A percentile compares a stretch with the other conserved stretches of the same genome.
phyloP scores from a whole-genome alignment of 441 rosid genomes.

The Jatropha multifida region DNA sequence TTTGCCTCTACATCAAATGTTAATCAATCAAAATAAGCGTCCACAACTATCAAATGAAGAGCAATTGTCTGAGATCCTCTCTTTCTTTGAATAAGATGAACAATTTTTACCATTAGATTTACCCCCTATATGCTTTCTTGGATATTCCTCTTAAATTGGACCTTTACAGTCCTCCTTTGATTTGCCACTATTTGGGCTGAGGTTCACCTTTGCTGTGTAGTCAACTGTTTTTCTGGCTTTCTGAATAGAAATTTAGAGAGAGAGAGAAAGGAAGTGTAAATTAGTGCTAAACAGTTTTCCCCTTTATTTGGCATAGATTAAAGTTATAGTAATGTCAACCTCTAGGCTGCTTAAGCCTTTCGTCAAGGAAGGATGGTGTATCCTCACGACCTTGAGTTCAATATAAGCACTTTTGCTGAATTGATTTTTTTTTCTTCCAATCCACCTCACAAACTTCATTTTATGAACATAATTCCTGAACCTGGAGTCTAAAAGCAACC shows the following conservation, averaged over 20 bases:
- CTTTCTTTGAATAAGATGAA: background rate
- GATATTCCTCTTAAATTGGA: background rate
- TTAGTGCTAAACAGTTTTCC: background rate
- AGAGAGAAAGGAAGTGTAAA: background rate
- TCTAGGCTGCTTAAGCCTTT: slow-evolving; percentile 6
- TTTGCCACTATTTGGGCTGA: background rate
- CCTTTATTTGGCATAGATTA: background rate
- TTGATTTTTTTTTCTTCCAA: background rate
- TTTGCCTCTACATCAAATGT: background rate
- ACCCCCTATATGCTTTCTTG: background rate
- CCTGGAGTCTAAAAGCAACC: background rate
- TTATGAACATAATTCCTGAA: background rate
- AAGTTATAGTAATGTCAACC: background rate
- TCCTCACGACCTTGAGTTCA: background rate
- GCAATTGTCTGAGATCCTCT: background rate
- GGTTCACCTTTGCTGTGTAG: background rate
- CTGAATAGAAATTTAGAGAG: background rate
- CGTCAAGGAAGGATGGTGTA: background rate
- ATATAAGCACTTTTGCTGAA: background rate
- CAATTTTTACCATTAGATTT: background rate
- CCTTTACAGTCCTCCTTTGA: background rate
- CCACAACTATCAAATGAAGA: background rate
- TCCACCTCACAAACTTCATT: background rate
- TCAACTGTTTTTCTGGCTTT: background rate
- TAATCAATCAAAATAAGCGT: background rate